Percentiles rank a stretch among this genome's conserved stretches.
Evolutionary conservation across 169 alveolate species (phyloP).

Genomic region (Babesia ovis): DNA sequence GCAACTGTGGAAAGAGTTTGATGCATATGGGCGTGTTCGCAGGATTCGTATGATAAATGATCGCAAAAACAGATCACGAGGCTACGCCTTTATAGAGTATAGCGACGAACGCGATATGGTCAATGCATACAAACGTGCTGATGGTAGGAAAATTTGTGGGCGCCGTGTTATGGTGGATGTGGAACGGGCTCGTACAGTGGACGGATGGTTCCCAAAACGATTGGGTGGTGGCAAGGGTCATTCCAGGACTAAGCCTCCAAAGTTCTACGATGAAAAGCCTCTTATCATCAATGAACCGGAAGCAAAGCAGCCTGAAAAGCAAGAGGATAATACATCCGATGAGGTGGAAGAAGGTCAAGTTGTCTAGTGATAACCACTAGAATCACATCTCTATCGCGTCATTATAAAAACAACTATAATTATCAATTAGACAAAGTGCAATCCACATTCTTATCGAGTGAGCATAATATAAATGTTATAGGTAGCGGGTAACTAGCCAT

Average conservation of each 20-base stretch:
- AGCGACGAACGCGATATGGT: constrained; percentile 88
- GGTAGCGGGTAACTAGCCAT: too few species aligned
- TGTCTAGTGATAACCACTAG: too few species aligned
- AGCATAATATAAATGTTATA: too few species aligned
- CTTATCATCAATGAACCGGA: constrained; percentile 13
- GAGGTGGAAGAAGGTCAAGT: constrained; percentile 27
- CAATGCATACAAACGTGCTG: constrained; percentile 89
- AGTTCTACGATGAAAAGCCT: constrained; percentile 67
- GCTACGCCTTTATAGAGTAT: constrained; percentile 95
- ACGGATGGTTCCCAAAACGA: constrained; percentile 93
- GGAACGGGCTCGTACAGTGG: constrained; percentile 93
- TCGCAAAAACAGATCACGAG: constrained; percentile 88
- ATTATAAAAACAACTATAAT: too few species aligned
- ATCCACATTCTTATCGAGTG: too few species aligned
- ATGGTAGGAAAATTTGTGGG: constrained; percentile 91
- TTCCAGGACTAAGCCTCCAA: constrained; percentile 71
- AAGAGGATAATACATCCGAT: not conserved
- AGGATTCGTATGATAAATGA: constrained; percentile 83
- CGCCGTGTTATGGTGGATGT: constrained; percentile 91
- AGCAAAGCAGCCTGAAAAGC: not conserved
- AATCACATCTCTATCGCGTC: too few species aligned
- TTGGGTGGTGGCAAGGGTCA: constrained; percentile 96
- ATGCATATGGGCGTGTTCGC: constrained; percentile 89
- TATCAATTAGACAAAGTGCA: too few species aligned
- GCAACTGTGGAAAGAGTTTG: constrained; percentile 88